phyloP scores from a whole-genome alignment of 805 yeast species.

The Brettanomyces nanus region DNA sequence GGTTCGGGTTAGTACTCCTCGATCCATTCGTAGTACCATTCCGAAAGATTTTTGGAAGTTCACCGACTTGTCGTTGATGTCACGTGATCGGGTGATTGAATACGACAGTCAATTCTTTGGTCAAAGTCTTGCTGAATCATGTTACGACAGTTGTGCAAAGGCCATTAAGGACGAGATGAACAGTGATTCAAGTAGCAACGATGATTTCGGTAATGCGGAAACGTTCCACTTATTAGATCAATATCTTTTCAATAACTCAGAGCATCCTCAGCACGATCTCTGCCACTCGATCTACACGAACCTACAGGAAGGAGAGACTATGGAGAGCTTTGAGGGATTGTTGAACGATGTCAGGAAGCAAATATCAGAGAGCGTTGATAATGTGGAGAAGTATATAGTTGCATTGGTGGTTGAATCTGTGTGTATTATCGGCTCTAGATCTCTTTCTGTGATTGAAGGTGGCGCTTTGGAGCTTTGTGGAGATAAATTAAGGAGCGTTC shows the following conservation, averaged over 20 bases:
- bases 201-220: slow-evolving; percentile 22
- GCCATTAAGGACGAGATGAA: slow-evolving; percentile 9
- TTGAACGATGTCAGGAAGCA: slow-evolving; percentile 15
- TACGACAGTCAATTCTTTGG: slow-evolving; percentile 32
- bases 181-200: slow-evolving; percentile 11
- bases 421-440: slow-evolving; percentile 80
- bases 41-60: slow-evolving; percentile 48
- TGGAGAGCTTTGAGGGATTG: slow-evolving; percentile 23
- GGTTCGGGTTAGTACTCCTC: slow-evolving; percentile 69
- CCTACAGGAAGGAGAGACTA: slow-evolving; percentile 23
- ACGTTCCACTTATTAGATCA: slow-evolving; percentile 24
- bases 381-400: slow-evolving; percentile 37
- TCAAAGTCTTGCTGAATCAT: slow-evolving; percentile 14
- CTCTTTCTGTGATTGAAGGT: slow-evolving; percentile 67
- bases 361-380: slow-evolving; percentile 12
- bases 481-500: slow-evolving; percentile 18
- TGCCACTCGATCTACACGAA: slow-evolving; percentile 27
- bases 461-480: slow-evolving; percentile 30
- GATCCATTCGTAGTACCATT: slow-evolving; percentile 59
- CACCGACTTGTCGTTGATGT: slow-evolving; percentile 35
- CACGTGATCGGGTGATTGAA: slow-evolving; percentile 25
- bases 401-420: slow-evolving; percentile 61
- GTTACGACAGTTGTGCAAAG: slow-evolving; percentile 4
- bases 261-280: slow-evolving; percentile 25
- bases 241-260: slow-evolving; percentile 26